A percentile compares a stretch with the other conserved stretches of the same genome.
Evolutionary conservation across 805 yeast genomes (phyloP).

Genomic region (Saccharomyces mikatae): DNA sequence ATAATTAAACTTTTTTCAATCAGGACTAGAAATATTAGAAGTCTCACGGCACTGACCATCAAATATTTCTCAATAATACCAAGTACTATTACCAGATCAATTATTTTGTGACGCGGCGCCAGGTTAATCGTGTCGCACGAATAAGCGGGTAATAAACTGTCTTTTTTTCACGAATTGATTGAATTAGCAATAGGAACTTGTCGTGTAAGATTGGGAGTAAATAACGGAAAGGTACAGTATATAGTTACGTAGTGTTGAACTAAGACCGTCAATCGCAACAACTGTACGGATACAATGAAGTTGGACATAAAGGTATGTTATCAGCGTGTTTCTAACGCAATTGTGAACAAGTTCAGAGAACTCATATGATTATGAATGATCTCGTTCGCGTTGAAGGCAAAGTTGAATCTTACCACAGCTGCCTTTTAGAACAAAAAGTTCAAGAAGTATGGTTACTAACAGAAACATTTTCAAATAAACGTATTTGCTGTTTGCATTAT

Average conservation of each 20-base stretch:
- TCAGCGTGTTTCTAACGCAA: not conserved
- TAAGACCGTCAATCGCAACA: not conserved
- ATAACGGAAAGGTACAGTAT: not conserved
- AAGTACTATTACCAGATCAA: not conserved
- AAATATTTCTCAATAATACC: not conserved
- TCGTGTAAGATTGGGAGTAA: slow-evolving; percentile 1
- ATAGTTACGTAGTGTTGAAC: not conserved
- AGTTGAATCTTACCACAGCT: slow-evolving; percentile 9
- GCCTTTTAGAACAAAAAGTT: not conserved
- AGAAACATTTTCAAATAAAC: slow-evolving; percentile 9
- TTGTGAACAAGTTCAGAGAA: not conserved
- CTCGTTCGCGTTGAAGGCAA: slow-evolving; percentile 34
- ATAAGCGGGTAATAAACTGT: not conserved
- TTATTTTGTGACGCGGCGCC: not conserved
- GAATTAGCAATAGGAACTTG: not conserved
- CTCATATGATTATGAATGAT: not conserved
- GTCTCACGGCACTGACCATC: not conserved
- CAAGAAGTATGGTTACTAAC: not conserved
- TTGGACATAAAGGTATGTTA: slow-evolving; percentile 25
- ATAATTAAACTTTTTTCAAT: not conserved
- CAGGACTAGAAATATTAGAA: not conserved
- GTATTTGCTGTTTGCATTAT: not conserved
- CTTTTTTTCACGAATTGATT: not conserved
- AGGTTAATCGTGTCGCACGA: not conserved
- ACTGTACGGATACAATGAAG: slow-evolving; percentile 14